Conservation (phyloP, 176 grass and related monocot species). For the Pontederia crassipes region DNA sequence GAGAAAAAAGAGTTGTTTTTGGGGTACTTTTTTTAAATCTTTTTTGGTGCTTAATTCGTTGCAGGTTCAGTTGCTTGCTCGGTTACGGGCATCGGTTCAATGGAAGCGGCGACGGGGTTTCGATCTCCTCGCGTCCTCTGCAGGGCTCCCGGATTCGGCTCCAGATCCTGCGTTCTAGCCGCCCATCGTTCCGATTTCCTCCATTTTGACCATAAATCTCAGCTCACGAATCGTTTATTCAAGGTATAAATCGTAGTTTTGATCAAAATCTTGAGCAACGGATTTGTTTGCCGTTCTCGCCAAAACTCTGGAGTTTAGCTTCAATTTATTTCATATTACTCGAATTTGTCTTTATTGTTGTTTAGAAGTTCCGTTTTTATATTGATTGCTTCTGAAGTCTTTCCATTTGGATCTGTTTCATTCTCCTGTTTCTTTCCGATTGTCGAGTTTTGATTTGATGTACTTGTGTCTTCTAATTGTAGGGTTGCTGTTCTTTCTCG, state of each 20-base stretch:
- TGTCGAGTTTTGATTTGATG: neutral
- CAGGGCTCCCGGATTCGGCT: constrained; percentile 21
- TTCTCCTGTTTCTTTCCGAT: neutral
- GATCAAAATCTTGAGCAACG: neutral
- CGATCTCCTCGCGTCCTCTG: constrained; percentile 38
- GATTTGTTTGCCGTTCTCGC: neutral
- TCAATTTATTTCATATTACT: too few relatives aligned
- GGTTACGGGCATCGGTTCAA: neutral
- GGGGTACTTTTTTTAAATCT: neutral
- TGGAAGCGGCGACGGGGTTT: constrained; percentile 48
- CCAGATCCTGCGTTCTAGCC: constrained; percentile 12
- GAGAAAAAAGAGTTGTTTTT: too few relatives aligned
- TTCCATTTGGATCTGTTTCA: neutral
- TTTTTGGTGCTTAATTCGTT: neutral
- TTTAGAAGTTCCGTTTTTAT: too few relatives aligned
- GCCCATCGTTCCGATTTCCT: constrained; percentile 20
- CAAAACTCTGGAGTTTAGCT: neutral
- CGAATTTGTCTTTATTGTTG: too few relatives aligned
- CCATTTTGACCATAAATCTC: constrained; percentile 22
- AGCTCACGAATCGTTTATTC: constrained; percentile 29
- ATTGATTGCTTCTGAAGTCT: neutral
- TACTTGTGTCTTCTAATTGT: neutral
- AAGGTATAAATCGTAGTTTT: constrained; percentile 32
- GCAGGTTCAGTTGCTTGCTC: neutral
- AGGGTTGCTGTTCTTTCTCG: constrained; percentile 38